Conservation (phyloP, 768 basidiomycete genomes). For the Rhodocollybia butyracea region DNA sequence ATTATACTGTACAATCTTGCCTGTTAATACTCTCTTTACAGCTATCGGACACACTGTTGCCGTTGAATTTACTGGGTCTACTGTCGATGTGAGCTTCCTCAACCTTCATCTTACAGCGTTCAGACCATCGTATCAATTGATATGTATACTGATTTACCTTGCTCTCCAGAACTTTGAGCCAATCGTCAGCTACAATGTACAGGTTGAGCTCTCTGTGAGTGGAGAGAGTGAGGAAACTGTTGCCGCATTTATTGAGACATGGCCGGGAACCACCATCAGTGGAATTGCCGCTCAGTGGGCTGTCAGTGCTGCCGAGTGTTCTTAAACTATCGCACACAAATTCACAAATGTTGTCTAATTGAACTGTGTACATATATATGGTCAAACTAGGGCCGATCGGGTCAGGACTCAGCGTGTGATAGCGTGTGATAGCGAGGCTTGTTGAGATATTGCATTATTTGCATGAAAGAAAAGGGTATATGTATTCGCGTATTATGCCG, state of each 20-base stretch:
- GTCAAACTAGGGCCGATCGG: too few relatives aligned
- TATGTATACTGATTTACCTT: background rate
- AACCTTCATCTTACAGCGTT: background rate
- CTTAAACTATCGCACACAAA: too few relatives aligned
- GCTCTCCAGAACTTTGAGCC: conserved; percentile 8
- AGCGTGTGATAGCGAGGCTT: too few relatives aligned
- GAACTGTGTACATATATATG: too few relatives aligned
- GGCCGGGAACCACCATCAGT: conserved; percentile 1
- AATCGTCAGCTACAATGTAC: conserved; percentile 8
- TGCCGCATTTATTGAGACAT: conserved; percentile 7
- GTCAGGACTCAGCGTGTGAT: too few relatives aligned
- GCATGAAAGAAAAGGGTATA: too few relatives aligned
- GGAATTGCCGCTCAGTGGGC: conserved; percentile 6
- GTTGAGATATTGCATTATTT: too few relatives aligned
- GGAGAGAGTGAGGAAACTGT: conserved; percentile 1
- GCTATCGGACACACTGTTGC: conserved; percentile 9
- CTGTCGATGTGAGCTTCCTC: too few relatives aligned
- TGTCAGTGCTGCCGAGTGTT: conserved; percentile 8
- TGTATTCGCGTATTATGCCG: too few relatives aligned
- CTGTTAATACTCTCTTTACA: background rate
- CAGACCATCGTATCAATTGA: background rate
- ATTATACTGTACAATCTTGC: background rate
- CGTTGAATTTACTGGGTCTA: background rate
- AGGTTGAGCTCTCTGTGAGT: background rate
- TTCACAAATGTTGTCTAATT: too few relatives aligned